phyloP scores from a whole-genome alignment of 768 basidiomycete species.

The Auricularia sp. region DNA sequence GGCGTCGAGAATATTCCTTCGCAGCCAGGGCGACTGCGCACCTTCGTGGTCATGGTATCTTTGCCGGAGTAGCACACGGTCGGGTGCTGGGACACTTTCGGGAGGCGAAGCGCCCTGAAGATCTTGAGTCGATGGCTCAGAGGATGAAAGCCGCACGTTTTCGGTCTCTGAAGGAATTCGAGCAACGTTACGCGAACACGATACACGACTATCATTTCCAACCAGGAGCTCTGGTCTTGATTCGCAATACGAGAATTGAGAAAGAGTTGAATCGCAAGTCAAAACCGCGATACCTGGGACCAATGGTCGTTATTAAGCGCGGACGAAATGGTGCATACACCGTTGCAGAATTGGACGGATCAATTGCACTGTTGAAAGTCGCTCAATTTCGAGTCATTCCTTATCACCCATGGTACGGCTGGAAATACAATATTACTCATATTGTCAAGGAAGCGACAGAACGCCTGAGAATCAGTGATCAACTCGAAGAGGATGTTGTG shows the following conservation, averaged over 20 bases:
- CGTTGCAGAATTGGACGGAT: conserved; percentile 12
- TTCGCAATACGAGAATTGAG: conserved; percentile 25
- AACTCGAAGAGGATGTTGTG: too few relatives aligned
- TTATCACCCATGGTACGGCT: not conserved
- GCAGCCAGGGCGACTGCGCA: too few relatives aligned
- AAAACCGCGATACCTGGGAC: conserved; percentile 26
- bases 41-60: too few relatives aligned
- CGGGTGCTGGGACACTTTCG: too few relatives aligned
- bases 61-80: too few relatives aligned
- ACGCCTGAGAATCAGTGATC: too few relatives aligned
- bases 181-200: conserved; percentile 9
- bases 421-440: too few relatives aligned
- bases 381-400: conserved; percentile 7
- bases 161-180: conserved; percentile 16
- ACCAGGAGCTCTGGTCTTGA: conserved; percentile 24
- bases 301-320: conserved; percentile 22
- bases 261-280: conserved; percentile 21
- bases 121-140: conserved; percentile 9
- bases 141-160: conserved; percentile 12
- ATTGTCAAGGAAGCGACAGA: too few relatives aligned
- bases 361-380: conserved; percentile 2
- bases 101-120: conserved; percentile 3
- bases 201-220: conserved; percentile 19
- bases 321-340: conserved; percentile 12
- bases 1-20: too few relatives aligned